Evolutionary conservation across 768 basidiomycete genomes (phyloP), one percentile per base, ranked within the genome.

Genomic region (Terana coerulea): DNA sequence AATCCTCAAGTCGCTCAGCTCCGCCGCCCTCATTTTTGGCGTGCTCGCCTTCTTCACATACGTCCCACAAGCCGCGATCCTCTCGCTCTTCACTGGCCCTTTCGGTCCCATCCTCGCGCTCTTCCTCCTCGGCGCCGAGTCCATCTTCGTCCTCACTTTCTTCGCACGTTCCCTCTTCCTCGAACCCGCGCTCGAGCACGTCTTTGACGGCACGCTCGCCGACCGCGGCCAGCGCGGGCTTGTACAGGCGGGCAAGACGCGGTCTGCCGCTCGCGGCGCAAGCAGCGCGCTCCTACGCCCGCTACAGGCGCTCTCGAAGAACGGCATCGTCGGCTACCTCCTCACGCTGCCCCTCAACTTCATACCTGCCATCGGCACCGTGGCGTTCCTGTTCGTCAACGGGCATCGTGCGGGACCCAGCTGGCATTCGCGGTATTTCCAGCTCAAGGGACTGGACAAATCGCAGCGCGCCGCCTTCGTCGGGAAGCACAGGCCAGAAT

Each of bases 381-480:
- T 72, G 14, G 60, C 81, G 52, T 87, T 89, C 69, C 62, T 86
- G 19, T 59, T 79, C 29, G 75, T 75, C 58, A 81, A 81, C 47
- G 78, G 78, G 1, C 54, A 62, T 47, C 54, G 48, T 17, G 54
- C 58, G 19, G 85, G 85, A 2, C 81, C 84, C 0, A 67, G 72
- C 7, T 83, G 77, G 67, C 82, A 86, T 64, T 61, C 74, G 6
- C 75, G 84, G 35, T 89, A 86, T 65, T 89, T 87, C 70, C 79
- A 84, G 66, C 73, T 87, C 42, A 86, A 85, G 65, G 75, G 74
- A 1, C 73, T 76, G 54, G 71, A 73, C 59, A 68, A 70, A 25
- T 49, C 62, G 14, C 72, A 77, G 52, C 70, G 74, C 30, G 62
- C 74, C 19, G 65, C 67, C 9, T 76, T 77, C 53, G 72, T 86